phyloP scores from a whole-genome alignment of 257 asterid genomes.

The Orobanche coerulescens region DNA sequence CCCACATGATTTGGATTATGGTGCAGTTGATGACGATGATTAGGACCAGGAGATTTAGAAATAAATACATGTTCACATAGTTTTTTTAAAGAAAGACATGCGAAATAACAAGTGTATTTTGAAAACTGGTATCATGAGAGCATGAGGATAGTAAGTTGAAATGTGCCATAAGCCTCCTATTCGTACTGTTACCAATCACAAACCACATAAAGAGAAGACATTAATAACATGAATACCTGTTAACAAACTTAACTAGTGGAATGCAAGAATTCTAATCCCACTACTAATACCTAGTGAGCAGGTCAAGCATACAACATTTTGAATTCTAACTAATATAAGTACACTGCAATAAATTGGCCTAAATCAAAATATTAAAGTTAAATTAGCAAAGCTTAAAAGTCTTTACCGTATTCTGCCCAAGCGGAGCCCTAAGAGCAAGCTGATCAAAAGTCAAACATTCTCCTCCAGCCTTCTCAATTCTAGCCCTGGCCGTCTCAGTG shows the following conservation, averaged over 20 bases:
- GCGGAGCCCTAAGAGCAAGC: slow-evolving; percentile 73
- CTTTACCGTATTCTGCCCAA: slow-evolving; percentile 44
- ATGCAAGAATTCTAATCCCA: too few relatives aligned
- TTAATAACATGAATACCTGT: not conserved
- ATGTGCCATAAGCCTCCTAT: not conserved
- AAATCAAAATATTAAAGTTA: not conserved
- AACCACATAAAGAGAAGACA: not conserved
- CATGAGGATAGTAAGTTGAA: not conserved
- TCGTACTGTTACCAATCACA: not conserved
- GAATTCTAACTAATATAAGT: too few relatives aligned
- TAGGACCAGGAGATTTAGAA: too few relatives aligned
- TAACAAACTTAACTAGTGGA: too few relatives aligned
- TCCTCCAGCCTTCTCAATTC: slow-evolving; percentile 76
- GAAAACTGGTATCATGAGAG: not conserved
- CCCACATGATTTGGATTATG: too few relatives aligned
- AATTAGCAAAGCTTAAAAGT: slow-evolving; percentile 6
- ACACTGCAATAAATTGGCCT: not conserved
- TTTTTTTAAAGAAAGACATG: not conserved
- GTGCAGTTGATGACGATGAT: too few relatives aligned
- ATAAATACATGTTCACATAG: too few relatives aligned
- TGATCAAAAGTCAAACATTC: slow-evolving; percentile 68
- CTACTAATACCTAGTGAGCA: not conserved
- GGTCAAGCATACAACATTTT: too few relatives aligned
- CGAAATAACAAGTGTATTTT: not conserved
- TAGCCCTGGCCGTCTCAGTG: slow-evolving; percentile 61